Evolutionary conservation across 768 basidiomycete genomes (phyloP).

Genomic region (Leccinellum albellum): DNA sequence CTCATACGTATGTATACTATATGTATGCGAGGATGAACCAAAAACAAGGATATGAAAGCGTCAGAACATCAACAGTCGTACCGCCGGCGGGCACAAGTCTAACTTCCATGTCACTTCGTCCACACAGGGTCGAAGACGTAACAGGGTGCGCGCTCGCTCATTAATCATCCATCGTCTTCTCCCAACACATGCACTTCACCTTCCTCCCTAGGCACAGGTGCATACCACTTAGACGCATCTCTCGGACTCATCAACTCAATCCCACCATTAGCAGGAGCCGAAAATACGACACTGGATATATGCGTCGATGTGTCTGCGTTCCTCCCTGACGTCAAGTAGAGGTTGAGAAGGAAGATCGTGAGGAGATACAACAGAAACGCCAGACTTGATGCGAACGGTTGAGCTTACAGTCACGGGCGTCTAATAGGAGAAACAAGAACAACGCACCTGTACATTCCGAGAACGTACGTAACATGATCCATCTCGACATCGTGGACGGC

Average conservation of each 20-base stretch:
- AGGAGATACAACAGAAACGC: constrained; percentile 78
- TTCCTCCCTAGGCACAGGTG: constrained; percentile 49
- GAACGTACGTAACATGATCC: constrained; percentile 89
- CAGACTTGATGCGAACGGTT: constrained; percentile 25
- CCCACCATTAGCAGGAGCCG: constrained; percentile 24
- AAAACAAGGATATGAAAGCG: not conserved
- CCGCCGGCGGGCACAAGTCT: not conserved
- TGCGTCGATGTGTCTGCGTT: constrained; percentile 38
- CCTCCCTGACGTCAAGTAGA: constrained; percentile 61
- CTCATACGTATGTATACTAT: too few relatives aligned
- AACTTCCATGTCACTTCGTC: not conserved
- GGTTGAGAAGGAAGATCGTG: constrained; percentile 63
- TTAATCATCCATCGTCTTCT: constrained; percentile 43
- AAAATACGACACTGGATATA: constrained; percentile 15
- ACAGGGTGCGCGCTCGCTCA: not conserved
- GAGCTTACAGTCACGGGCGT: not conserved
- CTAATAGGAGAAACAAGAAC: not conserved
- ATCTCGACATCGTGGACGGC: constrained; percentile 68
- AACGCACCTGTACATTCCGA: constrained; percentile 75
- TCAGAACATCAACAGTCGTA: not conserved
- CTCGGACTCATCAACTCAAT: constrained; percentile 42
- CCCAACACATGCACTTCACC: constrained; percentile 43
- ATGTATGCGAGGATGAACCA: not conserved
- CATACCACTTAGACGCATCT: constrained; percentile 56
- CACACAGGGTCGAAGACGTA: not conserved